These are phyloP conservation scores for Blastobotrys arbuscula DNA, from an alignment of 1,139 yeast species.

Conservation along the genomic window DNA sequence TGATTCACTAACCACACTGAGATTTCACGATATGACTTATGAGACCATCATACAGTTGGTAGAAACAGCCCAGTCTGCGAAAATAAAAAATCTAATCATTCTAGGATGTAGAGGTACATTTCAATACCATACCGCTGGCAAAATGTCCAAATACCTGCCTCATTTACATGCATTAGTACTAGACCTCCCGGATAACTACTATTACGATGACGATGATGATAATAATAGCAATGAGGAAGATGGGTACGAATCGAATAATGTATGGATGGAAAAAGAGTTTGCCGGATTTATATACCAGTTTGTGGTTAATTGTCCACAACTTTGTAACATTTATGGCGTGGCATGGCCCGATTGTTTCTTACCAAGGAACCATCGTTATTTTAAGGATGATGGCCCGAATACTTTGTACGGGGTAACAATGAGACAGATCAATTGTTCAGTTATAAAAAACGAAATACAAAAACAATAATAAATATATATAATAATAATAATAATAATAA, in stretches of 20 bases:
- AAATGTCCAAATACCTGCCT: not conserved
- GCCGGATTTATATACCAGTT: constrained; percentile 3
- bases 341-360: constrained; percentile 10
- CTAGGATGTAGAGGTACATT: constrained; percentile 7
- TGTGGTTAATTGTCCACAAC: constrained; percentile 3
- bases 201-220: not conserved
- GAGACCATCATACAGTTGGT: constrained; percentile 1
- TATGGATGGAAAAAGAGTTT: not conserved
- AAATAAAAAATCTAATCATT: constrained; percentile 4
- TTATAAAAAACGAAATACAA: not conserved
- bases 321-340: constrained; percentile 5
- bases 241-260: not conserved
- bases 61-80: not conserved
- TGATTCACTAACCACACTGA: constrained; percentile 1
- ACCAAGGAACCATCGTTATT: constrained; percentile 1
- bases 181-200: constrained; percentile 2
- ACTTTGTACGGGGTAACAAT: constrained; percentile 8
- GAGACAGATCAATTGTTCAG: constrained; percentile 1
- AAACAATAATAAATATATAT: not conserved
- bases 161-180: constrained; percentile 5
- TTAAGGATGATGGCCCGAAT: constrained; percentile 5
- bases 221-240: not conserved
- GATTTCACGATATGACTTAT: constrained; percentile 9
- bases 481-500: not conserved
- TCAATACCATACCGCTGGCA: not conserved